phyloP scores from a whole-genome alignment of 345 rosid species.

The Pseudoturritis turrita region DNA sequence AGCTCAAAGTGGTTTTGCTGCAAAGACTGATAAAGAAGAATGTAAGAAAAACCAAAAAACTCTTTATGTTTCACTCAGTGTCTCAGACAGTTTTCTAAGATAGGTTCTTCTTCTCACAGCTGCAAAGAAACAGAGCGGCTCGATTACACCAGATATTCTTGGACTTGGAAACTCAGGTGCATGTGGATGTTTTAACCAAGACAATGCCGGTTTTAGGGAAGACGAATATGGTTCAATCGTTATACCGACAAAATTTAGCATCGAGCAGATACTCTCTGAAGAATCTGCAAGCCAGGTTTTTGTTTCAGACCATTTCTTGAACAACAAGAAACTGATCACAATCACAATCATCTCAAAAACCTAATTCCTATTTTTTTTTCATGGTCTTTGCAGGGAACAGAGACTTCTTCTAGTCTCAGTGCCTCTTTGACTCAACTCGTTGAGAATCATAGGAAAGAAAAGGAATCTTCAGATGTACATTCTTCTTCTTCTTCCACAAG shows the following conservation, averaged over 20 bases:
- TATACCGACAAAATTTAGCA: constrained; percentile 18
- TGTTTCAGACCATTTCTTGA: background rate
- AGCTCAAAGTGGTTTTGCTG: background rate
- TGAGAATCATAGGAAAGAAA: constrained; percentile 23
- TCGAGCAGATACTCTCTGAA: constrained; percentile 25
- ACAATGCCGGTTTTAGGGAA: background rate
- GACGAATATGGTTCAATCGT: background rate
- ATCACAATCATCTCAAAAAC: background rate
- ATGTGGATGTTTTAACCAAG: constrained; percentile 12
- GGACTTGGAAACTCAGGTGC: constrained; percentile 16
- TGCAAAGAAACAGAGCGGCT: constrained; percentile 15
- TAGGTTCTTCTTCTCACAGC: constrained; percentile 5
- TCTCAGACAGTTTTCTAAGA: background rate
- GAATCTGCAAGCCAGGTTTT: constrained; percentile 19
- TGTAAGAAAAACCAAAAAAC: background rate
- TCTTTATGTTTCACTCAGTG: background rate
- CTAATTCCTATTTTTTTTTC: background rate
- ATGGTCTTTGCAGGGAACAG: constrained; percentile 10
- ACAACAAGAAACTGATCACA: background rate
- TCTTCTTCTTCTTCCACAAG: constrained; percentile 9
- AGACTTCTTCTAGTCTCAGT: constrained; percentile 20
- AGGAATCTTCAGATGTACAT: background rate
- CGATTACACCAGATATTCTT: background rate
- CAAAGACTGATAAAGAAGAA: background rate
- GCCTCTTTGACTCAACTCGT: constrained; percentile 24